Evolutionary conservation across 495 filamentous ascomycete genomes (phyloP), one percentile per base, ranked within the genome.

Genomic region (Penicillium cataractarum): DNA sequence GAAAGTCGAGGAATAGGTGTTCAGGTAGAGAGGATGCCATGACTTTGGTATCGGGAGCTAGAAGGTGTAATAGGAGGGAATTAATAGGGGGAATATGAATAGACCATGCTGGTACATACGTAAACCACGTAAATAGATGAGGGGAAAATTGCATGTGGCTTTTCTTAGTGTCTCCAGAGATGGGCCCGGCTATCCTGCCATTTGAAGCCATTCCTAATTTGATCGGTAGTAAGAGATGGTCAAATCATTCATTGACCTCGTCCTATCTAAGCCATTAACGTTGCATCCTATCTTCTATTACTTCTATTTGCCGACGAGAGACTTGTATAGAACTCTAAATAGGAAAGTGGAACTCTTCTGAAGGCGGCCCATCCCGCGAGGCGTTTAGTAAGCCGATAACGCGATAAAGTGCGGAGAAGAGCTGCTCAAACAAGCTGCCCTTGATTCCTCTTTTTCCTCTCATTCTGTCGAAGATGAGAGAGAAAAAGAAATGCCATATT

Each of bases 401-500:
- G 65, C 65, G 61, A 63, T 64, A 58, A 61, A 60, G 57, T 69
- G 63, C 61, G 66, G 63, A 64, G 63, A 69, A 63, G 55, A 44
- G 55, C 27, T 52, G 27, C 12, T 46, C 55, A 32, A n/a, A 51
- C 57, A 8, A 55, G 17, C 48, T 31, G 17, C 31, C 55, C 21
- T 35, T 61, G 15, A 22, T 52, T 44, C 42, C 29, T 53, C 53
- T 42, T 60, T 63, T 57, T 37, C 39, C 44, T 56, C 63, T 58
- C 60, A 63, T 49, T 7, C 39, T 49, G 57, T 58, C 51, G n/a
- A 71, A 67, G 40, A 80, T 80, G 78, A 74, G 64, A 71, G 76
- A 80, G 65, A 78, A 79, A 66, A 40, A 67, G 61, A 49, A 52
- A 81, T 79, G 77, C 65, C 73, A 57, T 69, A 62, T 44, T 77